A percentile compares a stretch with the other conserved stretches of the same genome.
phyloP scores from a whole-genome alignment of 306 rosid genomes.

The Lathyrus oleraceus region DNA sequence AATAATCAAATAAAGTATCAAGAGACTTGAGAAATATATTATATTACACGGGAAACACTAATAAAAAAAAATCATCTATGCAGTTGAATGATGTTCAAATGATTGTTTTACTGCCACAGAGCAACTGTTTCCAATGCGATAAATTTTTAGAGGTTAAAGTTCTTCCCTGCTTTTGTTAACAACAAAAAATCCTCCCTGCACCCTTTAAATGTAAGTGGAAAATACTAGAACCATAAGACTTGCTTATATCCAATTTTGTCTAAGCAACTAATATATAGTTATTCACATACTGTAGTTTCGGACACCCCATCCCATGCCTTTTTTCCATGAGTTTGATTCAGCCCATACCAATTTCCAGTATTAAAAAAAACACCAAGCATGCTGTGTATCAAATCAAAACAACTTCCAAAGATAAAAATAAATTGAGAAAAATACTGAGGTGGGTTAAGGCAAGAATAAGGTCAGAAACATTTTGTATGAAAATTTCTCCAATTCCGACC shows the following conservation, averaged over 20 bases:
- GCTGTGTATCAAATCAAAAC: slow-evolving; percentile 4
- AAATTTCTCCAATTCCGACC: slow-evolving; percentile 1
- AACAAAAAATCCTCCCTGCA: not conserved
- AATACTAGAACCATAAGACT: not conserved
- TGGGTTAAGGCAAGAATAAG: not conserved
- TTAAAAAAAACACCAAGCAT: not conserved
- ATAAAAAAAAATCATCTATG: not conserved
- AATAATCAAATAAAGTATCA: not conserved
- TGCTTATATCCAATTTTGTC: slow-evolving; percentile 1
- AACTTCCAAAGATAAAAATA: not conserved
- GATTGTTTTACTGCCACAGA: not conserved
- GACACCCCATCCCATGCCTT: no score
- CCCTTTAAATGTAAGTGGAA: not conserved
- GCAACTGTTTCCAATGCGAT: slow-evolving; percentile 6
- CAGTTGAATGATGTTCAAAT: slow-evolving; percentile 23
- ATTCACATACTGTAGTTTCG: not conserved
- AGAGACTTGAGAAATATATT: slow-evolving; percentile 6
- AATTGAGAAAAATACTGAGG: not conserved
- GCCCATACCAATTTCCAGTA: no score
- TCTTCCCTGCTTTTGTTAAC: not conserved
- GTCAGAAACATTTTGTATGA: not conserved
- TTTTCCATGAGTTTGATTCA: no score
- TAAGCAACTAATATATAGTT: not conserved
- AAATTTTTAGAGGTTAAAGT: not conserved
- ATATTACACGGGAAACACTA: not conserved